A percentile compares a stretch with the other conserved stretches of the same genome.
Conservation (phyloP, 768 basidiomycete species). For the Tulasnella sp. region DNA sequence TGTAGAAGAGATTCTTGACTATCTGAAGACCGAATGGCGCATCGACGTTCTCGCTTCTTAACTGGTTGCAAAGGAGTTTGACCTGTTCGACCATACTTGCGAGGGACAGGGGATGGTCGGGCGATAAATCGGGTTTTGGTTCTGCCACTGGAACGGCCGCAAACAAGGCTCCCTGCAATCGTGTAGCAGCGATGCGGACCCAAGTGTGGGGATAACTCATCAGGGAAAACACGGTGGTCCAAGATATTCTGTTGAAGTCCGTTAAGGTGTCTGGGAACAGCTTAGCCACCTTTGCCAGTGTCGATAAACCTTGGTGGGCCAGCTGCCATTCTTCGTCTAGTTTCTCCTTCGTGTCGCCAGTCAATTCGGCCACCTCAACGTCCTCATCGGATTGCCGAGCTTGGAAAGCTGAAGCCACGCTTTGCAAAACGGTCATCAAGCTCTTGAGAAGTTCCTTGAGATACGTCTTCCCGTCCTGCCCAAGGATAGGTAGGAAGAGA, state of each 20-base stretch:
- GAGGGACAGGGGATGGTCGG: conserved; percentile 50
- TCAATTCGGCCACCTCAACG: conserved; percentile 39
- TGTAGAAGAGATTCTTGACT: conserved; percentile 88
- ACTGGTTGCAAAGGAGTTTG: conserved; percentile 65
- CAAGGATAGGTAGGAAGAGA: conserved; percentile 65
- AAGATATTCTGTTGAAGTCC: conserved; percentile 46
- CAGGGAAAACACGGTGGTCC: conserved; percentile 60
- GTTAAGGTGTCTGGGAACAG: conserved; percentile 40
- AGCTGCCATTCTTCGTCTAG: conserved; percentile 71
- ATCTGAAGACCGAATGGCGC: conserved; percentile 71
- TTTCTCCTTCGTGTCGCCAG: conserved; percentile 46
- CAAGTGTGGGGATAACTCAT: conserved; percentile 90
- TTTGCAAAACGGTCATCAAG: conserved; percentile 48
- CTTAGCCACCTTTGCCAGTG: conserved; percentile 59
- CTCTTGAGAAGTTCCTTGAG: conserved; percentile 55
- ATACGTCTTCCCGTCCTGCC: conserved; percentile 46
- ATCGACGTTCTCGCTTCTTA: conserved; percentile 78
- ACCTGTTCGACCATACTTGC: conserved; percentile 65
- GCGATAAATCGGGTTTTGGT: conserved; percentile 38
- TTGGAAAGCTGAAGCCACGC: conserved; percentile 45
- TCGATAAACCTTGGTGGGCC: conserved; percentile 73
- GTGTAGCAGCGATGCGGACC: conserved; percentile 79
- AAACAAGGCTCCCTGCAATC: conserved; percentile 71
- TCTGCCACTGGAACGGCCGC: conserved; percentile 47
- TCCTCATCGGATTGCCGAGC: conserved; percentile 40